Evolutionary conservation across 345 rosid genomes (phyloP), one percentile per base, ranked within the genome.

Genomic region (Aquilaria yunnanensis): DNA sequence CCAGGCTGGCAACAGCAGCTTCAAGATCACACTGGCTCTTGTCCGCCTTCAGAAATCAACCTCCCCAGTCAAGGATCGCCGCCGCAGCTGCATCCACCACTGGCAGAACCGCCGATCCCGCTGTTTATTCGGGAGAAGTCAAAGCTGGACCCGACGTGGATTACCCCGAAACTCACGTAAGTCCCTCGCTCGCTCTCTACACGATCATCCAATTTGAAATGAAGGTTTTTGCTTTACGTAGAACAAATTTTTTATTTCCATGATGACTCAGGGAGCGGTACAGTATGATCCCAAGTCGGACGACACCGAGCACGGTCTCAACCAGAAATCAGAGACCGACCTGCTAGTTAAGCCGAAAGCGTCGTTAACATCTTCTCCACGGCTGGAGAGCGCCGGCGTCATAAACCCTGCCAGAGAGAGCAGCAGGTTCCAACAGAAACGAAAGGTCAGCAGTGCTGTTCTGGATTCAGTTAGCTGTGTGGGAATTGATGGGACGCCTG

Each of bases 401-500:
- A 66, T 73, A 52, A 73, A 70, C 8, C 87, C 88, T 0, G 59
- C 75, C 3, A 85, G 81, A 5, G 84, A 89, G 43, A 37, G 43
- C 43, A 37, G 43, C 14, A 61, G 55, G 14, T 1, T 61, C 43
- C 89, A 78, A 61, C 96, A 85, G 62, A 85, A 68, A 62, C 83
- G 85, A 14, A 43, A 51, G 52, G 59, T 34, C 1, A 61, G 33
- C 52, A 31, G 57, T 14, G 54, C 52, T 2, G 23, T 48, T 2
- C 53, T 63, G 3, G 77, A 78, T 10, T 72, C 64, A 12, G 82
- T 64, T 34, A 64, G 59, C 61, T 85, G 94, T 32, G 85, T 70
- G 0, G 94, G 86, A 47, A 32, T 85, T 2, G 97, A 84, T 31
- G 94, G 89, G 6, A 48, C 79, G 32, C 85, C 90, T 1, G 75